Evolutionary conservation across 2,329 filamentous ascomycete genomes (phyloP), one percentile per base, ranked within the genome.

Genomic region (Phaeosphaeria sp.): DNA sequence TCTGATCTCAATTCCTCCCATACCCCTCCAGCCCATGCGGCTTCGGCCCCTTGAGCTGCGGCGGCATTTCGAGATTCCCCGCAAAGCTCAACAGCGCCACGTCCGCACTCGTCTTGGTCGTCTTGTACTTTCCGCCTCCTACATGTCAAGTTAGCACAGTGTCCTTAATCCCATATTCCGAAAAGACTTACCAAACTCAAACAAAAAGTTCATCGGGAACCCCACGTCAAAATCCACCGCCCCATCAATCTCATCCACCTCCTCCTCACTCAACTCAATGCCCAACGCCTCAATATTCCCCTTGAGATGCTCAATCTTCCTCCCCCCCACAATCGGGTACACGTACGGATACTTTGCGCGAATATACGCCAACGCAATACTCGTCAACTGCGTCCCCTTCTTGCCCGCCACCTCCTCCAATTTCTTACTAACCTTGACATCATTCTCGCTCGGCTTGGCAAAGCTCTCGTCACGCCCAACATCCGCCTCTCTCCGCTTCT

Each of bases 261-360:
- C 84, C 7, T 84, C 80, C 0, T 81, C 75, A 0, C 80, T 81
- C 49, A 89, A 73, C 22, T 71, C 64, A 33, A 89, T 69, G 4
- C 69, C 78, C 54, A 89, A 66, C 0, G 84, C 85, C 65, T 83
- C 78, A 56, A 89, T 85, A 66, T 87, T 88, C 17, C 80, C 84
- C 84, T 87, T 85, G 49, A 93, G 77, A 71, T 93, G 90, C 44
- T 89, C 86, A 8, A 91, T 74, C 66, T 88, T 92, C n/a, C 90
- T 83, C 0, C 89, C 88, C 6, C 91, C 90, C 8, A 92, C 82
- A 33, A 93, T 87, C 0, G 91, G 91, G 68, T 91, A 91, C 11
- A 93, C 89, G 61, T 90, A 88, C 0, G 89, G 86, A 0, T 86
- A 80, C 78, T 92, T 92, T 66, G 85, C 82, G 80, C 90, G 82